These are phyloP conservation scores for Viola pubescens DNA, from an alignment of 441 rosid genomes.

Conservation along the genomic window DNA sequence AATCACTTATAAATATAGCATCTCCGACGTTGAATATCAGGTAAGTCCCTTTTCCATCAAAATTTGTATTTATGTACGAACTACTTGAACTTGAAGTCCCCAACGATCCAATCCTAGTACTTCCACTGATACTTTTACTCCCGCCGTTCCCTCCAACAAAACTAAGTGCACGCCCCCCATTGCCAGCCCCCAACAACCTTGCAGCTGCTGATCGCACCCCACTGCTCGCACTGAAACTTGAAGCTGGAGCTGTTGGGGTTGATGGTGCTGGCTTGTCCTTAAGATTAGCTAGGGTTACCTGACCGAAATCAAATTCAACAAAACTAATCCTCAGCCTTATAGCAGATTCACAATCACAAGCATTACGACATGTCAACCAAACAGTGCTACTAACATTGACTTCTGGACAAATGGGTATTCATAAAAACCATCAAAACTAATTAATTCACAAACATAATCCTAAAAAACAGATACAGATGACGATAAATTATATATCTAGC, in stretches of 20 bases:
- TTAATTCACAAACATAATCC: not conserved
- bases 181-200: constrained; percentile 72
- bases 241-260: constrained; percentile 65
- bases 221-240: constrained; percentile 65
- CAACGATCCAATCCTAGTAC: constrained; percentile 69
- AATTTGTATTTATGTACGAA: constrained; percentile 58
- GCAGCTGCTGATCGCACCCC: constrained; percentile 94
- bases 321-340: not conserved
- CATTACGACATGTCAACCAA: constrained; percentile 3
- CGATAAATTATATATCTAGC: too few species aligned
- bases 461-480: too few species aligned
- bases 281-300: constrained; percentile 92
- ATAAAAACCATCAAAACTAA: constrained; percentile 8
- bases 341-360: not conserved
- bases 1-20: constrained; percentile 86
- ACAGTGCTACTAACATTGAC: not conserved
- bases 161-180: constrained; percentile 81
- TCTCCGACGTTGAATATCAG: constrained; percentile 93
- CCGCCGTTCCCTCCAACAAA: constrained; percentile 97
- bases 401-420: not conserved
- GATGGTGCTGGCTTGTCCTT: constrained; percentile 87
- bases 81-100: constrained; percentile 59
- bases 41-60: constrained; percentile 96
- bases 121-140: constrained; percentile 50
- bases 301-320: constrained; percentile 16